phyloP scores from a whole-genome alignment of 805 yeast genomes.

The Hanseniaspora guilliermondii region DNA sequence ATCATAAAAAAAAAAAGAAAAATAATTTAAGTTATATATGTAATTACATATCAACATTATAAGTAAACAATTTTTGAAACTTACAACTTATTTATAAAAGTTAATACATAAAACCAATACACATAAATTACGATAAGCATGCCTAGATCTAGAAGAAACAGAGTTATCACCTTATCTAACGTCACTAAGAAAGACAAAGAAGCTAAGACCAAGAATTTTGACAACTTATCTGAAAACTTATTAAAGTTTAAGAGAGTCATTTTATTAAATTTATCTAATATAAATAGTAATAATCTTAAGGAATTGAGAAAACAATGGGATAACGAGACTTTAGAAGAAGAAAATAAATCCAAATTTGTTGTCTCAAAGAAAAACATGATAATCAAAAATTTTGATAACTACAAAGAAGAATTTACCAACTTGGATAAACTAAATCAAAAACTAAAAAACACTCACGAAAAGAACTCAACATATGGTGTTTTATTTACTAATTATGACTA shows the following conservation, averaged over 20 bases:
- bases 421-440: constrained; percentile 57
- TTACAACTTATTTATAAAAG: neutral
- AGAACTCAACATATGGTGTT: constrained; percentile 44
- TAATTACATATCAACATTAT: neutral
- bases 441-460: constrained; percentile 28
- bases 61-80: neutral
- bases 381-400: constrained; percentile 88
- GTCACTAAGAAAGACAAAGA: constrained; percentile 93
- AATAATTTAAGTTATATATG: neutral
- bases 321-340: constrained; percentile 31
- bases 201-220: constrained; percentile 81
- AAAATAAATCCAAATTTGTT: constrained; percentile 48
- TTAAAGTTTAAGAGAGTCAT: constrained; percentile 69
- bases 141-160: constrained; percentile 97
- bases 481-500: constrained; percentile 82
- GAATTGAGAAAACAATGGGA: constrained; percentile 86
- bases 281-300: constrained; percentile 90
- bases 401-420: constrained; percentile 67
- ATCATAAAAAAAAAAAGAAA: neutral
- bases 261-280: constrained; percentile 79
- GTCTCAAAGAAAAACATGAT: constrained; percentile 89
- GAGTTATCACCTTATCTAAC: constrained; percentile 87
- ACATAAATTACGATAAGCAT: constrained; percentile 28
- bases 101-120: neutral
- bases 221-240: constrained; percentile 71